These are phyloP conservation scores for Circinella minor DNA, from an alignment of 371 early-diverging fungal genomes.

Conservation along the genomic window DNA sequence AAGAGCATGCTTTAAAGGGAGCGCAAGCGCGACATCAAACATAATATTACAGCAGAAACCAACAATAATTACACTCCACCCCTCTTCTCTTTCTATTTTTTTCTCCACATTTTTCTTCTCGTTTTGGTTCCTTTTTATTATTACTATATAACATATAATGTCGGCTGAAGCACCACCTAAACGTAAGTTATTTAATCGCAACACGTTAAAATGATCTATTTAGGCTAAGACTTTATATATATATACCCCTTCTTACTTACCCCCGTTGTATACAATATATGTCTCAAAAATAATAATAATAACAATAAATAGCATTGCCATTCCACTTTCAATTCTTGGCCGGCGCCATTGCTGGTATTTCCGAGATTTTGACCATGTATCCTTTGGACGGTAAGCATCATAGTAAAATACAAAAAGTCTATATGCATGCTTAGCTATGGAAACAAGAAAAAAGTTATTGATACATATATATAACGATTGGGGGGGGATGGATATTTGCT, in stretches of 20 bases:
- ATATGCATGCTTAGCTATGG: neutral
- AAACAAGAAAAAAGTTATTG: neutral
- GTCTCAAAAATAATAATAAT: neutral
- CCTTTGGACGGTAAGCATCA: slow-evolving; percentile 86
- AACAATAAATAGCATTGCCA: slow-evolving; percentile 71
- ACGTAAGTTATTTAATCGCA: slow-evolving; percentile 21
- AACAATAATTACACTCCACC: neutral
- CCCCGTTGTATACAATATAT: neutral
- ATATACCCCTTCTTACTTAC: too few species aligned
- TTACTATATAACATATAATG: slow-evolving; percentile 13
- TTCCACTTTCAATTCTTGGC: slow-evolving; percentile 89
- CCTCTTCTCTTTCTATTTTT: slow-evolving; percentile 9
- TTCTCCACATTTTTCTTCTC: slow-evolving; percentile 1
- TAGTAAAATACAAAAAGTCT: neutral
- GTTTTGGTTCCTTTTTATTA: neutral
- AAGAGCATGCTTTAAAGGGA: neutral
- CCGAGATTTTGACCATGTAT: slow-evolving; percentile 96
- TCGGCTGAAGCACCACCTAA: slow-evolving; percentile 34
- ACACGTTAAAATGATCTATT: neutral
- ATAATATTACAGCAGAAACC: neutral
- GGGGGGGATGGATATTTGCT: neutral
- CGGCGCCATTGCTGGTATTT: slow-evolving; percentile 96
- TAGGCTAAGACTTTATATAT: too few species aligned
- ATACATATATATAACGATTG: neutral
- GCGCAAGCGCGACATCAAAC: neutral